Evolutionary conservation across 208 protist species (phyloP).

Genomic region (Wallacemonas sp.): DNA sequence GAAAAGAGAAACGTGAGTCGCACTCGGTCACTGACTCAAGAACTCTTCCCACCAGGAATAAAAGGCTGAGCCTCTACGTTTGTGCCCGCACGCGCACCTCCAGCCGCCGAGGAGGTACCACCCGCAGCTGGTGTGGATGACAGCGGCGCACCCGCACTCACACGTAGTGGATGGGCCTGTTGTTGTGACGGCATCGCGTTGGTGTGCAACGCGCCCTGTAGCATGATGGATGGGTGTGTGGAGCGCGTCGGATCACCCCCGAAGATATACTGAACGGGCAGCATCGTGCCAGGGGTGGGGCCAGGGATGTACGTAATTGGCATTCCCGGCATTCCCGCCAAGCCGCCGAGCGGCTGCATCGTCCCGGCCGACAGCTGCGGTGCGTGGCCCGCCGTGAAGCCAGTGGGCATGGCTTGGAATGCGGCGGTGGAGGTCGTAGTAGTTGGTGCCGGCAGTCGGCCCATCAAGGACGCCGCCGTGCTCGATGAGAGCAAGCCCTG

Average conservation of each 20-base stretch:
- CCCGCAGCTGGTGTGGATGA: constrained; percentile 1
- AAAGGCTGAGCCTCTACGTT: constrained; percentile 74
- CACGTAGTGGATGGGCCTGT: neutral
- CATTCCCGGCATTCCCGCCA: constrained; percentile 5
- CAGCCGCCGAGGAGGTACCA: neutral
- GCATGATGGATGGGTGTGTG: neutral
- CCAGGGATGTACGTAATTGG: constrained; percentile 10
- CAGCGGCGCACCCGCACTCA: constrained; percentile 11
- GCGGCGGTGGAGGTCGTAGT: neutral
- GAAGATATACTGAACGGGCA: constrained; percentile 28
- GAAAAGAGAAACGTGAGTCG: no score
- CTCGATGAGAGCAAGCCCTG: neutral
- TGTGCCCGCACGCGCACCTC: constrained; percentile 38
- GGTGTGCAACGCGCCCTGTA: neutral
- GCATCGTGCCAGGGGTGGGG: neutral
- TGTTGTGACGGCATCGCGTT: neutral
- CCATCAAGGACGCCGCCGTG: neutral
- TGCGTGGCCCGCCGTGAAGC: constrained; percentile 13
- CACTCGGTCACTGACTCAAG: no score
- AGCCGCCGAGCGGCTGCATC: constrained; percentile 10
- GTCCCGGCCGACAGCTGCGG: constrained; percentile 4
- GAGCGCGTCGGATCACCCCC: neutral
- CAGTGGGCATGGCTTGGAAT: constrained; percentile 11
- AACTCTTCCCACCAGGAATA: constrained; percentile 31
- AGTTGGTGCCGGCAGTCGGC: neutral